phyloP scores from a whole-genome alignment of 306 rosid species.

The Rosa multiflora region DNA sequence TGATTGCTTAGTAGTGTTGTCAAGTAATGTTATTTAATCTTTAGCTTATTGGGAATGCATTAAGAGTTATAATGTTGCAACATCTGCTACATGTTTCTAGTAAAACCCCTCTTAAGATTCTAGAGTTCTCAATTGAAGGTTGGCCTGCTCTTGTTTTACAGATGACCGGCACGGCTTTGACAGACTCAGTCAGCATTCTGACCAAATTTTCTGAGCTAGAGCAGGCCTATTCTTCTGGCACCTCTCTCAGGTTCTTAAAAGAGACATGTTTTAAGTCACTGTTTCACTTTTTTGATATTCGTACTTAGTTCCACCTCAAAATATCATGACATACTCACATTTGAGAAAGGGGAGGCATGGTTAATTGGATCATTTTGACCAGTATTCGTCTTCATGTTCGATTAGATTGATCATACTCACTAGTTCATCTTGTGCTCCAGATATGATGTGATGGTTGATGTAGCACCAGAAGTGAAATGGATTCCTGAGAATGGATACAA shows the following conservation, averaged over 20 bases:
- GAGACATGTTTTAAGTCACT: conserved; percentile 10
- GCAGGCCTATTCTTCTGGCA: conserved; percentile 62
- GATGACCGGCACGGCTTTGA: conserved; percentile 81
- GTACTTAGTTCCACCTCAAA: not conserved
- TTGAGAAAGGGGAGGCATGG: not conserved
- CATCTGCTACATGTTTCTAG: not conserved
- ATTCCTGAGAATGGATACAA: too few relatives aligned
- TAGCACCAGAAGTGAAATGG: too few relatives aligned
- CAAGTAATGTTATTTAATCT: not conserved
- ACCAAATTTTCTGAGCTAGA: conserved; percentile 84
- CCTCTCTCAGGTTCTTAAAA: conserved; percentile 60
- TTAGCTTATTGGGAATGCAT: not conserved
- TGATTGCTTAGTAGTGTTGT: not conserved
- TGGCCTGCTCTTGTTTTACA: conserved; percentile 30
- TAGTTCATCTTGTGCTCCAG: too few relatives aligned
- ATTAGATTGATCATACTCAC: too few relatives aligned
- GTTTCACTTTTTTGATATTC: conserved; percentile 21
- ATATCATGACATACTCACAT: not conserved
- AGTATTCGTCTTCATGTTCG: too few relatives aligned
- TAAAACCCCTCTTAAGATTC: not conserved
- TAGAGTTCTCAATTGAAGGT: conserved; percentile 6
- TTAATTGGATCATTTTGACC: conserved; percentile 13
- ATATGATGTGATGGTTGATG: too few relatives aligned
- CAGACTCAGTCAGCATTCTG: too few relatives aligned
- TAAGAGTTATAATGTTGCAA: conserved; percentile 5